Conservation (phyloP, 306 rosid species). For the Castanea mollissima region DNA sequence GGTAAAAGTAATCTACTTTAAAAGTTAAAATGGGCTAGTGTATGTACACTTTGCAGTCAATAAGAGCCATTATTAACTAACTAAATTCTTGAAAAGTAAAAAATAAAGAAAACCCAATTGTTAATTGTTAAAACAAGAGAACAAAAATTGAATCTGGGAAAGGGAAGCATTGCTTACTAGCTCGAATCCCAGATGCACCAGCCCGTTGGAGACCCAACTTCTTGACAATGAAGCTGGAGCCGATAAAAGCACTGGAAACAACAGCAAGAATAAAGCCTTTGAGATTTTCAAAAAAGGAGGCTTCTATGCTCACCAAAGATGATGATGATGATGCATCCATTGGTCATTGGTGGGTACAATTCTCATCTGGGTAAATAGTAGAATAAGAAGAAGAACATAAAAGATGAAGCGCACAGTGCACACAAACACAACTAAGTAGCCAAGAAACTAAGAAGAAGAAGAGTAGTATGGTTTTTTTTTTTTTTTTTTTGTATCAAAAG, state of each 20-base stretch:
- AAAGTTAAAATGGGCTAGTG: background rate
- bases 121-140: background rate
- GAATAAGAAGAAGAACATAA: too few species aligned
- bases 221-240: constrained; percentile 87
- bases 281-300: constrained; percentile 36
- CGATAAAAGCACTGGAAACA: constrained; percentile 77
- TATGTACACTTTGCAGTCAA: background rate
- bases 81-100: background rate
- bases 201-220: constrained; percentile 84
- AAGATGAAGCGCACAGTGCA: background rate
- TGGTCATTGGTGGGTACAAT: background rate
- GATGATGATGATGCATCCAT: background rate
- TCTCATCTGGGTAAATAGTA: background rate
- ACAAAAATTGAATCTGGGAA: background rate
- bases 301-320: constrained; percentile 6
- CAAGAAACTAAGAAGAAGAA: background rate
- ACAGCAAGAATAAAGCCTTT: constrained; percentile 71
- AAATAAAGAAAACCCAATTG: background rate
- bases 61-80: background rate
- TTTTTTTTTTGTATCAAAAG: too few species aligned
- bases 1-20: background rate
- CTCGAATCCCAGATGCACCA: constrained; percentile 53
- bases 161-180: constrained; percentile 31
- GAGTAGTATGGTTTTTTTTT: too few species aligned
- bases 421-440: background rate